These are phyloP conservation scores for Clarireedia homoeocarpa DNA, from an alignment of 2,329 filamentous ascomycete species.

Conservation along the genomic window DNA sequence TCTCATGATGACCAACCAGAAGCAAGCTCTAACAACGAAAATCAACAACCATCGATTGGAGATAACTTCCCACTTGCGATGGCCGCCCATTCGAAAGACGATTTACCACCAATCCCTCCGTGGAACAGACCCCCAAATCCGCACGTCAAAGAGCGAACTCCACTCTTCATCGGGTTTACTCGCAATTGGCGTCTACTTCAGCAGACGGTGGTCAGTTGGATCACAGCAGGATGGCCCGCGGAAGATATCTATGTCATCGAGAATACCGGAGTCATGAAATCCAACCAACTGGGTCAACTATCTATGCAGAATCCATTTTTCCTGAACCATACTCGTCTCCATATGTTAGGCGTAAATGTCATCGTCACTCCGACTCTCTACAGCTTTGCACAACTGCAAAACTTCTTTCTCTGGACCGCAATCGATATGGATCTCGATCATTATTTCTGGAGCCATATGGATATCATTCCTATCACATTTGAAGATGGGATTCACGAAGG, in stretches of 20 bases:
- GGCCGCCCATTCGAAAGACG: slow-evolving; percentile 14
- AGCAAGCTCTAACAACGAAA: too few species aligned
- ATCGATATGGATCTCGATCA: slow-evolving; percentile 36
- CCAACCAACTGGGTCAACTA: slow-evolving; percentile 39
- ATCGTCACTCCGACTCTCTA: slow-evolving; percentile 42
- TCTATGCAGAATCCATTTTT: slow-evolving; percentile 47
- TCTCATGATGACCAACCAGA: background rate
- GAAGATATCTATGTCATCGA: slow-evolving; percentile 49
- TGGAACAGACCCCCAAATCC: slow-evolving; percentile 37
- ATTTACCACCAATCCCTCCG: slow-evolving; percentile 35
- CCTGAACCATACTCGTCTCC: slow-evolving; percentile 42
- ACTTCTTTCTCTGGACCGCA: slow-evolving; percentile 41
- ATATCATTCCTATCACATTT: slow-evolving; percentile 37
- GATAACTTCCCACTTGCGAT: slow-evolving; percentile 23
- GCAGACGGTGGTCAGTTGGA: slow-evolving; percentile 47
- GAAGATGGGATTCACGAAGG: background rate
- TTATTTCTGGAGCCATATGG: slow-evolving; percentile 50
- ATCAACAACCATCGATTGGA: background rate
- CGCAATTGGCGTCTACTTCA: slow-evolving; percentile 45
- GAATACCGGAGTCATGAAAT: slow-evolving; percentile 48
- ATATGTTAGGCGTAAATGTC: slow-evolving; percentile 43
- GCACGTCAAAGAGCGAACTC: slow-evolving; percentile 36
- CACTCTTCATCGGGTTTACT: slow-evolving; percentile 50
- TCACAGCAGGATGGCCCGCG: slow-evolving; percentile 49
- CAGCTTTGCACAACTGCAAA: slow-evolving; percentile 47